Conservation (phyloP, 305 asterid genomes). For the Coffea humblotiana region DNA sequence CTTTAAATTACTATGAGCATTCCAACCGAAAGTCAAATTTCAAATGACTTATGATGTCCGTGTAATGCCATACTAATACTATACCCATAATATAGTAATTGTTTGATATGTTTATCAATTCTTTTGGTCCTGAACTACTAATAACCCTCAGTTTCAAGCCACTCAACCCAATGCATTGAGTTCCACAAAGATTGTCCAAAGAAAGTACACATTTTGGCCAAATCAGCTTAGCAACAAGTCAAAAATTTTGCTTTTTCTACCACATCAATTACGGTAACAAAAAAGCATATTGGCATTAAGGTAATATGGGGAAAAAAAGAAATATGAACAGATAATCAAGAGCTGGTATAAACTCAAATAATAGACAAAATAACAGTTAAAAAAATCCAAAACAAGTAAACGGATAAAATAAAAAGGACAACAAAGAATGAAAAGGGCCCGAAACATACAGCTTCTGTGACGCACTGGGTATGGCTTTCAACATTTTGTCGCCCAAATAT, state of each 20-base stretch:
- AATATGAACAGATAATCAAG: not conserved
- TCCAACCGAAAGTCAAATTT: not conserved
- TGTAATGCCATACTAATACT: not conserved
- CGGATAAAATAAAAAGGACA: not conserved
- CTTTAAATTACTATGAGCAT: not conserved
- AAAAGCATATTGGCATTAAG: no score
- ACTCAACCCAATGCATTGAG: not conserved
- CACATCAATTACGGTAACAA: no score
- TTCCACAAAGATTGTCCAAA: not conserved
- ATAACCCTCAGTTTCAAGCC: not conserved
- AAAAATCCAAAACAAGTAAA: not conserved
- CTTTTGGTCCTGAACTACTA: not conserved
- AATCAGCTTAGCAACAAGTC: no score
- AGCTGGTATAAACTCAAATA: not conserved
- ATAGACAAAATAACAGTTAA: not conserved
- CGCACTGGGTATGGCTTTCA: conserved; percentile 91
- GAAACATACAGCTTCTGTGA: conserved; percentile 74
- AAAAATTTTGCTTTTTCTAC: no score
- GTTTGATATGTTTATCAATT: not conserved
- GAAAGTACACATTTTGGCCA: not conserved
- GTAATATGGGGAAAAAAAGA: not conserved
- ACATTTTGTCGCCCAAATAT: conserved; percentile 68
- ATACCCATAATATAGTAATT: not conserved
- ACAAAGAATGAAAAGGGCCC: not conserved
- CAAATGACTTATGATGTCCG: not conserved